A percentile compares a stretch with the other conserved stretches of the same genome.
phyloP scores from a whole-genome alignment of 2,329 filamentous ascomycete genomes.

The Arthrinium puccinioides region DNA sequence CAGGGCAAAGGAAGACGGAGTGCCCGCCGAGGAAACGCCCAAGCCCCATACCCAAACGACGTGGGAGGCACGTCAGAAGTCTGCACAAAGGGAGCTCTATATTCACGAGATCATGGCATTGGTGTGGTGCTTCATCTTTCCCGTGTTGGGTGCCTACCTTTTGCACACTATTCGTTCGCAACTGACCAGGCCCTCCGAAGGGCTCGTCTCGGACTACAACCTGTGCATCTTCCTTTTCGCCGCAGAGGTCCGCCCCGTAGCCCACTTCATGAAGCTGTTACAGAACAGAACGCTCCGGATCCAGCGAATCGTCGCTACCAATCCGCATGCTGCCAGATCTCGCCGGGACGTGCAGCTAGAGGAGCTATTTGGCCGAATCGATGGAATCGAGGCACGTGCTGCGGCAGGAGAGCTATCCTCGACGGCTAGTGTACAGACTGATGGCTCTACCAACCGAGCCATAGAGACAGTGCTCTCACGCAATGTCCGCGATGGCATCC shows the following conservation, averaged over 20 bases:
- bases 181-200: constrained; percentile 76
- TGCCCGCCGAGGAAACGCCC: constrained; percentile 6
- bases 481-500: constrained; percentile 13
- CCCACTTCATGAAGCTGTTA: constrained; percentile 75
- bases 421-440: constrained; percentile 13
- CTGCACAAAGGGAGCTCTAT: constrained; percentile 58
- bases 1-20: constrained; percentile 11
- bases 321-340: constrained; percentile 34
- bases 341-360: constrained; percentile 36
- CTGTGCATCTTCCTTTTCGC: constrained; percentile 83
- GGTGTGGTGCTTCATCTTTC: constrained; percentile 70
- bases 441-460: constrained; percentile 11
- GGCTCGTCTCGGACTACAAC: constrained; percentile 87
- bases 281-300: constrained; percentile 73
- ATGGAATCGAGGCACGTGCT: constrained; percentile 58
- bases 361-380: constrained; percentile 58
- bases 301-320: constrained; percentile 61
- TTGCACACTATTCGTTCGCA: constrained; percentile 75
- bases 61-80: constrained; percentile 20
- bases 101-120: constrained; percentile 70
- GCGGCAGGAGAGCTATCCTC: constrained; percentile 26
- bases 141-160: constrained; percentile 72
- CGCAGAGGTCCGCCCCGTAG: constrained; percentile 75
- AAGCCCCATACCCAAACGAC: constrained; percentile 6
- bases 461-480: constrained; percentile 8